A percentile compares a stretch with the other conserved stretches of the same genome.
phyloP scores from a whole-genome alignment of 2,329 filamentous ascomycete species.

The Dryadomyces quercivorus region DNA sequence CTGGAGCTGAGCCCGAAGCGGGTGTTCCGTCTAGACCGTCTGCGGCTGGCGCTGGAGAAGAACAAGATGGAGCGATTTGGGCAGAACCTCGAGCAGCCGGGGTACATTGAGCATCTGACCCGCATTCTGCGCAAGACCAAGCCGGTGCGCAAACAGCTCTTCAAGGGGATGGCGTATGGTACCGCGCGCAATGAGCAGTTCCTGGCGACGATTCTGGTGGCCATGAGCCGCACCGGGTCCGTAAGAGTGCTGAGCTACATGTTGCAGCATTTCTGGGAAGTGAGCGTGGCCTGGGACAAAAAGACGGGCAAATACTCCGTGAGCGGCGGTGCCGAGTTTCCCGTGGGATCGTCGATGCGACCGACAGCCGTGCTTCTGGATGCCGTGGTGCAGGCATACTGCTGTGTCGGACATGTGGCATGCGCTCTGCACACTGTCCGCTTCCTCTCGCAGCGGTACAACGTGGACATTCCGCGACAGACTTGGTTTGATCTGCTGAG shows the following conservation, averaged over 20 bases:
- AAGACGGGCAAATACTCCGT: constrained; percentile 13
- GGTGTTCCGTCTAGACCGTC: constrained; percentile 14
- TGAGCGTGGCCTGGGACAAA: constrained; percentile 10
- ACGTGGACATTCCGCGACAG: constrained; percentile 39
- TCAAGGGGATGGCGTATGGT: constrained; percentile 14
- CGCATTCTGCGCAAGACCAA: constrained; percentile 16
- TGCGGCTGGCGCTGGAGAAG: constrained; percentile 11
- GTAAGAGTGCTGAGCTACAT: constrained; percentile 21
- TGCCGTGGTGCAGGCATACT: constrained; percentile 55
- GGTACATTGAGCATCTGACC: constrained; percentile 18
- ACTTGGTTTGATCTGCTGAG: constrained; percentile 57
- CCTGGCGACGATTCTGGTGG: constrained; percentile 28
- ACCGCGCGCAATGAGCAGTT: constrained; percentile 25
- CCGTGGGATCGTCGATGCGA: constrained; percentile 36
- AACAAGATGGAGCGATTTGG: constrained; percentile 16
- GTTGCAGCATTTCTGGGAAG: constrained; percentile 17
- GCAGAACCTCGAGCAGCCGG: constrained; percentile 16
- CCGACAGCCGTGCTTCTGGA: constrained; percentile 49
- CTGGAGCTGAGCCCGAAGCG: constrained; percentile 10
- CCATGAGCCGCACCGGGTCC: constrained; percentile 26
- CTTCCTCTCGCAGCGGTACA: constrained; percentile 47
- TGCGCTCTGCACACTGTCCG: constrained; percentile 48
- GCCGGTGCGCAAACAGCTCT: constrained; percentile 19
- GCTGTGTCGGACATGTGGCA: constrained; percentile 51
- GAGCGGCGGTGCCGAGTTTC: constrained; percentile 25